Evolutionary conservation across 2,329 filamentous ascomycete species (phyloP).

Genomic region (Aspergillus thermomutatus): DNA sequence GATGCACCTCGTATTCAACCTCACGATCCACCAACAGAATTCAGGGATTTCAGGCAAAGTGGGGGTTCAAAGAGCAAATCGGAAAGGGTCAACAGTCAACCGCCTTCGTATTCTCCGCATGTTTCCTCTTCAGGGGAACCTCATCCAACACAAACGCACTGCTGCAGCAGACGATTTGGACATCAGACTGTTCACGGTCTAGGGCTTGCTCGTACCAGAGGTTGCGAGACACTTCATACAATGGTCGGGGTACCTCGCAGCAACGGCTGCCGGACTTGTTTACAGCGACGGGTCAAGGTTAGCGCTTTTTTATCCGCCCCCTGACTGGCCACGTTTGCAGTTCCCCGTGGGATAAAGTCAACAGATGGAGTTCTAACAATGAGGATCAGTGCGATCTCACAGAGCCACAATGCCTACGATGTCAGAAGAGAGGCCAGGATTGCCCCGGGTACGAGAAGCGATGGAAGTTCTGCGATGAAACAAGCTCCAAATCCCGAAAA

Average conservation of each 20-base stretch:
- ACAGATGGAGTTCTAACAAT: background rate
- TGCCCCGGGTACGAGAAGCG: conserved; percentile 13
- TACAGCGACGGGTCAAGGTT: conserved; percentile 6
- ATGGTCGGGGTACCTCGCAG: conserved; percentile 9
- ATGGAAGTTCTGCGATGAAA: conserved; percentile 6
- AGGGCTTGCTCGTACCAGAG: too few species aligned
- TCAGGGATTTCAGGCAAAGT: too few species aligned
- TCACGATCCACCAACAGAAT: too few species aligned
- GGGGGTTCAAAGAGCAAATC: too few species aligned
- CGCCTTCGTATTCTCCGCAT: background rate
- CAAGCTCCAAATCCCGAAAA: background rate
- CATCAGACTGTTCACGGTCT: background rate
- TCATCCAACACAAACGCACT: background rate
- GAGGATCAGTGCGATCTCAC: conserved; percentile 4
- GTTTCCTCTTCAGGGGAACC: background rate
- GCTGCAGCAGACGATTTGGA: background rate
- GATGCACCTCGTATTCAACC: too few species aligned
- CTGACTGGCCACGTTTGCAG: background rate
- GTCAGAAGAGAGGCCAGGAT: conserved; percentile 4
- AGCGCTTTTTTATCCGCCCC: background rate
- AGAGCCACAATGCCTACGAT: conserved; percentile 7
- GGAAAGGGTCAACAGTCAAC: background rate
- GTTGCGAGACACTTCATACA: background rate
- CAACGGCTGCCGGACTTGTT: conserved; percentile 1
- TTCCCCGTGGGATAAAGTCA: background rate